Evolutionary conservation across 140 eudicot genomes (phyloP).

Genomic region (Ambrosia hybrid): DNA sequence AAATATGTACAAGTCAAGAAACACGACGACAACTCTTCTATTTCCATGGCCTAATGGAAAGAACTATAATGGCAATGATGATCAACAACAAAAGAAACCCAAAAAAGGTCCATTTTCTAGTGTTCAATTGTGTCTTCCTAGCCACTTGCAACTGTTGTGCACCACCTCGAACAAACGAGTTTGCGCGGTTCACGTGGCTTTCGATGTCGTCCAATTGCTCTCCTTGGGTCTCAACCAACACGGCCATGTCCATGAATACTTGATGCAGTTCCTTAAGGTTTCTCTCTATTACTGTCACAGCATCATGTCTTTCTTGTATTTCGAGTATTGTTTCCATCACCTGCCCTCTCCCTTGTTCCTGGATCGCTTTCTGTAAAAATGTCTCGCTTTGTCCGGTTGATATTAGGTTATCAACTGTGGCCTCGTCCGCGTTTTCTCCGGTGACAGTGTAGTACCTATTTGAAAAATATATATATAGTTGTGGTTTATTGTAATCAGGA

Average conservation of each 20-base stretch:
- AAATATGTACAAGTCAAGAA: not conserved
- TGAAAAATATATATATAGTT: no score
- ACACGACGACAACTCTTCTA: not conserved
- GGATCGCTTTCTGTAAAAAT: constrained; percentile 70
- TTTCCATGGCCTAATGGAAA: constrained; percentile 68
- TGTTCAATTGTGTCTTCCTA: constrained; percentile 52
- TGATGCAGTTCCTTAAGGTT: constrained; percentile 62
- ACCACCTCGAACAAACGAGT: constrained; percentile 64
- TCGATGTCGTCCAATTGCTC: constrained; percentile 70
- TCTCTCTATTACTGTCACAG: constrained; percentile 57
- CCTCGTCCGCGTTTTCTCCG: constrained; percentile 66
- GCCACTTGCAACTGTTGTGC: constrained; percentile 55
- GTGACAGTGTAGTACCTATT: constrained; percentile 55
- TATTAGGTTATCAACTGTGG: constrained; percentile 45
- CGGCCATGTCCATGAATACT: constrained; percentile 78
- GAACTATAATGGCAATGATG: constrained; percentile 49
- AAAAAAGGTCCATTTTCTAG: constrained; percentile 68
- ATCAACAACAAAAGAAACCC: constrained; percentile 53
- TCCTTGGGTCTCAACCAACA: constrained; percentile 62
- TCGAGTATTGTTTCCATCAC: constrained; percentile 70
- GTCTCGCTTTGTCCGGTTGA: constrained; percentile 74
- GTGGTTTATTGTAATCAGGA: not conserved
- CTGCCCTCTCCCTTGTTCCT: constrained; percentile 71
- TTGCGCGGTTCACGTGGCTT: constrained; percentile 57
- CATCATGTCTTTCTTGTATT: constrained; percentile 71